Evolutionary conservation across 2,329 filamentous ascomycete genomes (phyloP).

Genomic region (Sporothrix luriei): DNA sequence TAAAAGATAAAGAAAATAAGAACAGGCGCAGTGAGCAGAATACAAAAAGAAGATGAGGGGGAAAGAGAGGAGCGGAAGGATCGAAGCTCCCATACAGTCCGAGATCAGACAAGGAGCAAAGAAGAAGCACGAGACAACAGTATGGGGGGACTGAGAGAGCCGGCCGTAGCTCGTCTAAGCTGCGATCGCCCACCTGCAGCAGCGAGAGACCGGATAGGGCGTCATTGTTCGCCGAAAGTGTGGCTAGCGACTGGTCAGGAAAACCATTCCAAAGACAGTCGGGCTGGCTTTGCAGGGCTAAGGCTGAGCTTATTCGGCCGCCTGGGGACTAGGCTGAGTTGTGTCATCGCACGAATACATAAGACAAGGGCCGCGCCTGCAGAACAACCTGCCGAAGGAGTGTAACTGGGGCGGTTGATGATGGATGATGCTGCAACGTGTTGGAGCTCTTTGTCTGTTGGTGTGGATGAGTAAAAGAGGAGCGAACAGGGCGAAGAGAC

Average conservation of each 20-base stretch:
- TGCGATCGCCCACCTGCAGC: not conserved
- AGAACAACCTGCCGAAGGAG: not conserved
- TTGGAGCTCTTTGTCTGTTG: constrained; percentile 12
- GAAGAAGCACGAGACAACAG: not conserved
- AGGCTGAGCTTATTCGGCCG: constrained; percentile 23
- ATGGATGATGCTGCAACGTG: constrained; percentile 3
- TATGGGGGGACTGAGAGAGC: not conserved
- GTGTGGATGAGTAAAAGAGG: constrained; percentile 26
- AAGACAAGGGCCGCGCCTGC: not conserved
- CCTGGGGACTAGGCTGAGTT: not conserved
- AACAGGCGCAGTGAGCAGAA: not conserved
- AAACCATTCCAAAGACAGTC: not conserved
- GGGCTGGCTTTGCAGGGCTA: not conserved
- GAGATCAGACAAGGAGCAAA: constrained; percentile 1
- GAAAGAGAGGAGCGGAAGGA: not conserved
- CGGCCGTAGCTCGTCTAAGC: constrained; percentile 11
- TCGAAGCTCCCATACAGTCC: not conserved
- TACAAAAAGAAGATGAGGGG: not conserved
- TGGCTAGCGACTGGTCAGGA: not conserved
- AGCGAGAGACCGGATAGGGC: not conserved
- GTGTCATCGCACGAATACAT: constrained; percentile 20
- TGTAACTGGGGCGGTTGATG: not conserved
- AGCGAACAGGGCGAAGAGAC: not conserved
- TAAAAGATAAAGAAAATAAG: not conserved
- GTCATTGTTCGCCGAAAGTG: not conserved